phyloP scores from a whole-genome alignment of 2,329 filamentous ascomycete species.

The Aureobasidium sp. region DNA sequence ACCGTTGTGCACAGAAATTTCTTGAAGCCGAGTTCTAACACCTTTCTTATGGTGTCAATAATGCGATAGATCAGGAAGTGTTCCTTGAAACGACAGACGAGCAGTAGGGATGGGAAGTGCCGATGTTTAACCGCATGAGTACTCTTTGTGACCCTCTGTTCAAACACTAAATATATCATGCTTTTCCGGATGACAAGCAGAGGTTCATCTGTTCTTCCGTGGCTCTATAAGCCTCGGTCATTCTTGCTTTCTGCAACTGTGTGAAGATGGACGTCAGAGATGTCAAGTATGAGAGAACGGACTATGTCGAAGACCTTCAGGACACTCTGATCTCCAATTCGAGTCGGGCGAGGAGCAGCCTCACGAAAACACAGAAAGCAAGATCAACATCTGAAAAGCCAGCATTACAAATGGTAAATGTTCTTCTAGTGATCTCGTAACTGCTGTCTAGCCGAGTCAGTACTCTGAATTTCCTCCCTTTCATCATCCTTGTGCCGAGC shows the following conservation, averaged over 20 bases:
- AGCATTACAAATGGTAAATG: not conserved
- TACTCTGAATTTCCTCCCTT: not conserved
- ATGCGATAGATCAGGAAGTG: not conserved
- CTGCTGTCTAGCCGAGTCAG: not conserved
- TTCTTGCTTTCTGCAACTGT: slow-evolving; percentile 48
- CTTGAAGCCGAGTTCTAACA: not conserved
- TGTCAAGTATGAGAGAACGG: too few relatives aligned
- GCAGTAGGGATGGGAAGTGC: not conserved
- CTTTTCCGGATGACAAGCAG: slow-evolving; percentile 32
- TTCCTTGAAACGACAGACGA: not conserved
- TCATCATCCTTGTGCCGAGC: not conserved
- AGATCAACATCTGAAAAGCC: not conserved
- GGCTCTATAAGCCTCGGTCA: slow-evolving; percentile 47
- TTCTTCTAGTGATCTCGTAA: not conserved
- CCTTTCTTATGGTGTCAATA: not conserved
- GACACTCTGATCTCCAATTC: too few relatives aligned
- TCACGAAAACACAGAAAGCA: not conserved
- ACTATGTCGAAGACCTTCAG: too few relatives aligned
- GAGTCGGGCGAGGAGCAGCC: slow-evolving; percentile 26
- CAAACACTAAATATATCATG: slow-evolving; percentile 6
- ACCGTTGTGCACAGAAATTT: not conserved
- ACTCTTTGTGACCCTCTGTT: too few relatives aligned
- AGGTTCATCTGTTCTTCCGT: slow-evolving; percentile 52
- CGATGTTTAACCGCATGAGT: not conserved
- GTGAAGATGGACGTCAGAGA: slow-evolving; percentile 33